These are phyloP conservation scores for Saccharomyces jurei DNA, from an alignment of 805 yeast genomes.

Conservation along the genomic window DNA sequence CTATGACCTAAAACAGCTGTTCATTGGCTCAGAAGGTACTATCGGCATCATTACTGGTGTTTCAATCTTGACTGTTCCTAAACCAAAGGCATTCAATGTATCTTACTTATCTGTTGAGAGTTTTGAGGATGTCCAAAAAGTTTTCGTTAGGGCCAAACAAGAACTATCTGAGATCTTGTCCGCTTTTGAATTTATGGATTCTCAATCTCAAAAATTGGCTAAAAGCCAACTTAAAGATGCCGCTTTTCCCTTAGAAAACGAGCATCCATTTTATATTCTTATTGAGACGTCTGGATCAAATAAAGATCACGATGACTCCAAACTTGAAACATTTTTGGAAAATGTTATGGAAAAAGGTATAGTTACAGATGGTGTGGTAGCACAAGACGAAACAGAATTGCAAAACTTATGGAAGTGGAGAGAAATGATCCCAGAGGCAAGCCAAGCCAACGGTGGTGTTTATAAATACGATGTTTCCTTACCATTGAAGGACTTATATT, in stretches of 20 bases:
- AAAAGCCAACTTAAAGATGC: slow-evolving; percentile 47
- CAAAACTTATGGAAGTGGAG: slow-evolving; percentile 90
- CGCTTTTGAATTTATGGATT: slow-evolving; percentile 93
- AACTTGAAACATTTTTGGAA: slow-evolving; percentile 78
- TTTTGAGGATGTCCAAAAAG: slow-evolving; percentile 75
- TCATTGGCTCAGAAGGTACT: slow-evolving; percentile 92
- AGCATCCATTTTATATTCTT: slow-evolving; percentile 81
- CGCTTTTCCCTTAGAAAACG: slow-evolving; percentile 69
- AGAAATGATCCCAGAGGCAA: slow-evolving; percentile 86
- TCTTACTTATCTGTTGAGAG: slow-evolving; percentile 78
- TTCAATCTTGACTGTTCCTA: slow-evolving; percentile 80
- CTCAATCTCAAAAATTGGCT: slow-evolving; percentile 57
- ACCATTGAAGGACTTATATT: slow-evolving; percentile 75
- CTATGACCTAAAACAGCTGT: slow-evolving; percentile 82
- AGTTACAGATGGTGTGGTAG: slow-evolving; percentile 89
- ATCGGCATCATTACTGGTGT: slow-evolving; percentile 86
- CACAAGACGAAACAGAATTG: slow-evolving; percentile 88
- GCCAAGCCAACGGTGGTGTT: slow-evolving; percentile 82
- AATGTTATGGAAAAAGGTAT: slow-evolving; percentile 73
- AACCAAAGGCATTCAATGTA: slow-evolving; percentile 79
- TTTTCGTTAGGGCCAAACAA: slow-evolving; percentile 67
- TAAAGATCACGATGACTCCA: slow-evolving; percentile 86
- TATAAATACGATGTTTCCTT: slow-evolving; percentile 94
- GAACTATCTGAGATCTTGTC: slow-evolving; percentile 81
- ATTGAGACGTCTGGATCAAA: slow-evolving; percentile 96